Conservation (phyloP, 306 rosid species). For the Dalbergia oliveri region DNA sequence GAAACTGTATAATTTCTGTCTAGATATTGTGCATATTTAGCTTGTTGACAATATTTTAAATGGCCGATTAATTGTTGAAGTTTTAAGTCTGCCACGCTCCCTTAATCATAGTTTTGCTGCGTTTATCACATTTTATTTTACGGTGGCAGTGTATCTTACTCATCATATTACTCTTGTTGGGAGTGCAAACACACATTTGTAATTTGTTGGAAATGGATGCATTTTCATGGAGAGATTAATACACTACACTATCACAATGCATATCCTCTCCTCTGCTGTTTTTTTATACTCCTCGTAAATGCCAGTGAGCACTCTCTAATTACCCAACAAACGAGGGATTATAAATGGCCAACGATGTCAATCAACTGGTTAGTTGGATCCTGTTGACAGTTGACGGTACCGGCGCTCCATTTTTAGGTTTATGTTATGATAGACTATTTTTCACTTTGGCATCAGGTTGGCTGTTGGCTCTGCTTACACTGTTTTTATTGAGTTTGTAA, state of each 20-base stretch:
- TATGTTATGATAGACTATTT: too few species aligned
- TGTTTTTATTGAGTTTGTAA: too few species aligned
- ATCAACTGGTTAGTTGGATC: not conserved
- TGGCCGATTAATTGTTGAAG: not conserved
- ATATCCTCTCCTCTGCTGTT: slow-evolving; percentile 2
- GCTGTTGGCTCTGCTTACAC: too few species aligned
- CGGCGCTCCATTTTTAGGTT: not conserved
- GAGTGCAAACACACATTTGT: too few species aligned
- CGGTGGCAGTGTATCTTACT: too few species aligned
- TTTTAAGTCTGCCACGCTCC: slow-evolving; percentile 4
- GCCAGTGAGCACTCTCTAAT: not conserved
- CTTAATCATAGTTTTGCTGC: not conserved
- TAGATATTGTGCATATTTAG: slow-evolving; percentile 11
- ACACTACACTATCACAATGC: not conserved
- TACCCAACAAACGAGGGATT: not conserved
- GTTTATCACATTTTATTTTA: not conserved
- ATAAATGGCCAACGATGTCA: not conserved
- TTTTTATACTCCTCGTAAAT: not conserved
- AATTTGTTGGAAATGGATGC: too few species aligned
- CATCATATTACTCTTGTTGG: too few species aligned
- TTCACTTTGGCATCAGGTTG: too few species aligned
- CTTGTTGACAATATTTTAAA: not conserved
- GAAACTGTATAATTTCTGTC: slow-evolving; percentile 4
- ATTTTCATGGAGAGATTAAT: too few species aligned
- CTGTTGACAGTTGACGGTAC: not conserved